A percentile compares a stretch with the other conserved stretches of the same genome.
Conservation (phyloP, 768 basidiomycete species). For the Kwoniella sp. region DNA sequence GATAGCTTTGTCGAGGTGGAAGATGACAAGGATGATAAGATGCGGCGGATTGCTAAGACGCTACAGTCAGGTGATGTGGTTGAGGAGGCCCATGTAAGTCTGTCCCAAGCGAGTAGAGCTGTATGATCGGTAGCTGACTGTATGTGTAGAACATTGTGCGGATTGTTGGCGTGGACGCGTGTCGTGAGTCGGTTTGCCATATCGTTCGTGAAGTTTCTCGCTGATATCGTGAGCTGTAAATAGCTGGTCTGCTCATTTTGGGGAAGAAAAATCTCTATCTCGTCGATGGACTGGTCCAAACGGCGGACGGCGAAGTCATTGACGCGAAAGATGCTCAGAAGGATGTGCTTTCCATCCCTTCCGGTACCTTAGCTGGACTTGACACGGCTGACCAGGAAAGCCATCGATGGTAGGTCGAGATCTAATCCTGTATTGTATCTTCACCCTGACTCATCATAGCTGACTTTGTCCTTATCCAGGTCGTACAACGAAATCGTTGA, state of each 20-base stretch:
- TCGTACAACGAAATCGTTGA: conserved; percentile 73
- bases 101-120: not conserved
- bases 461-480: conserved; percentile 59
- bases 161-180: conserved; percentile 86
- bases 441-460: not conserved
- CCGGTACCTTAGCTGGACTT: conserved; percentile 75
- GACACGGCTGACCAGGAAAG: conserved; percentile 72
- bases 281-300: conserved; percentile 84
- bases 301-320: conserved; percentile 82
- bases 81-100: conserved; percentile 60
- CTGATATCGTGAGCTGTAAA: not conserved
- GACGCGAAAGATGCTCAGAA: conserved; percentile 83
- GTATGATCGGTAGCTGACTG: no score
- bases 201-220: not conserved
- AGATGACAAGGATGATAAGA: conserved; percentile 65
- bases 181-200: conserved; percentile 63
- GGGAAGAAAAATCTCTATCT: conserved; percentile 85
- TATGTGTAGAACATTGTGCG: conserved; percentile 79
- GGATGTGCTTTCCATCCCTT: conserved; percentile 75
- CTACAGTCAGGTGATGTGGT: conserved; percentile 87
- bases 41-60: conserved; percentile 80
- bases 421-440: no score
- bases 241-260: conserved; percentile 84
- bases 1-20: conserved; percentile 70
- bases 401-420: conserved; percentile 69